Percentiles rank a stretch among this genome's conserved stretches.
Evolutionary conservation across 1,284 basidiomycete species (phyloP).

Genomic region (Ganoderma boninense): DNA sequence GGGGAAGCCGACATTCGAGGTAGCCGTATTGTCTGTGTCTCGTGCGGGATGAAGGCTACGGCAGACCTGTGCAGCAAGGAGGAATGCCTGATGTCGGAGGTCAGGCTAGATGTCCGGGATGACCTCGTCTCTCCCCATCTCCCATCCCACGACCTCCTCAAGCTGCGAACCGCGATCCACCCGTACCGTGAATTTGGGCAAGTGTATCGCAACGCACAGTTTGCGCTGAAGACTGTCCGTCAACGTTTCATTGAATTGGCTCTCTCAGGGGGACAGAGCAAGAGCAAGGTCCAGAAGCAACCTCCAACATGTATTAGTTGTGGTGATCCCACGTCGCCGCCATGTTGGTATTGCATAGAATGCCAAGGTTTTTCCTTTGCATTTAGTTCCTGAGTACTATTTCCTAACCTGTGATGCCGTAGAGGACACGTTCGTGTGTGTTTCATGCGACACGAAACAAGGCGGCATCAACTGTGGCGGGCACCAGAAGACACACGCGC

Average conservation of each 20-base stretch:
- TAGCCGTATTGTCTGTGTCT: conserved; percentile 13
- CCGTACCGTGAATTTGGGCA: background rate
- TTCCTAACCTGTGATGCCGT: background rate
- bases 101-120: background rate
- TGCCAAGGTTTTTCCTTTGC: conserved; percentile 12
- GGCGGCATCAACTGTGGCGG: no score
- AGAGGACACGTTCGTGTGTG: no score
- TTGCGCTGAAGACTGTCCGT: conserved; percentile 1
- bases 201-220: background rate
- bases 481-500: no score
- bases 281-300: no score
- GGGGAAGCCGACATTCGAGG: background rate
- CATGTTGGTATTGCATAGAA: conserved; percentile 26
- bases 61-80: conserved; percentile 11
- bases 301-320: background rate
- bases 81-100: background rate
- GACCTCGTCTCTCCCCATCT: conserved; percentile 1
- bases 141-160: conserved; percentile 8
- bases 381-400: background rate
- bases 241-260: background rate
- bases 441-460: no score
- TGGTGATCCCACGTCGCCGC: background rate
- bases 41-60: background rate
- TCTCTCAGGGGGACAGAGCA: background rate
- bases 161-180: conserved; percentile 9